Conservation (phyloP, 495 filamentous ascomycete genomes). For the Lichenothelia convexa region DNA sequence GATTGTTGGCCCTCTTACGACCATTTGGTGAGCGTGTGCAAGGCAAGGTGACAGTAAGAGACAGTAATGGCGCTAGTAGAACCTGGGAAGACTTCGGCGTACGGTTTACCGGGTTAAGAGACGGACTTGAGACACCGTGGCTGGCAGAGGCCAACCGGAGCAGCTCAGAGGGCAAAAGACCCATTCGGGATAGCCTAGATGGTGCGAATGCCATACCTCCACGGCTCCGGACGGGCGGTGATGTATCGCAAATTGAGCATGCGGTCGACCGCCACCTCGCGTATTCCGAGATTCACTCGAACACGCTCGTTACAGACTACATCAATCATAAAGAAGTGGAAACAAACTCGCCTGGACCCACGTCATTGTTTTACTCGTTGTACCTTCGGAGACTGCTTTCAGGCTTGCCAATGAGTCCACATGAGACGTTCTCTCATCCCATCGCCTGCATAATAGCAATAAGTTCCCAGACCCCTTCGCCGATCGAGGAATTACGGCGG, state of each 20-base stretch:
- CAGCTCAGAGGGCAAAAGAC: conserved; percentile 14
- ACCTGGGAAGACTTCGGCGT: conserved; percentile 82
- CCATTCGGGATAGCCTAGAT: conserved; percentile 3
- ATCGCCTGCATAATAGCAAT: conserved; percentile 94
- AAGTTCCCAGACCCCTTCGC: conserved; percentile 61
- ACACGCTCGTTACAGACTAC: conserved; percentile 17
- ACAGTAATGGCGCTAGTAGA: conserved; percentile 66
- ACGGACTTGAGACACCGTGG: conserved; percentile 37
- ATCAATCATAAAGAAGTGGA: conserved; percentile 14
- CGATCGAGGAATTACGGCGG: conserved; percentile 66
- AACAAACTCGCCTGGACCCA: conserved; percentile 1
- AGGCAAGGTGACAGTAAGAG: conserved; percentile 76
- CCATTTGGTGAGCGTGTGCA: conserved; percentile 82
- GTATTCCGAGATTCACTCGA: conserved; percentile 24
- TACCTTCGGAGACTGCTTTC: conserved; percentile 75
- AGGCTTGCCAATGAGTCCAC: conserved; percentile 51
- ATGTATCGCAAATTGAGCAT: conserved; percentile 41
- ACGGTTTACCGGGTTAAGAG: conserved; percentile 53
- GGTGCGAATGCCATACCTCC: conserved; percentile 6
- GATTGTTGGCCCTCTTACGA: conserved; percentile 66
- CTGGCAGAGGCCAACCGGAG: conserved; percentile 12
- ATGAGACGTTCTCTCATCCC: conserved; percentile 88
- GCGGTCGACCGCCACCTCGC: conserved; percentile 33
- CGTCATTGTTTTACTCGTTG: conserved; percentile 58
- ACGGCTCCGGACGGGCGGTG: conserved; percentile 23